Conservation (phyloP, 768 basidiomycete genomes). For the Hericium erinaceus region DNA sequence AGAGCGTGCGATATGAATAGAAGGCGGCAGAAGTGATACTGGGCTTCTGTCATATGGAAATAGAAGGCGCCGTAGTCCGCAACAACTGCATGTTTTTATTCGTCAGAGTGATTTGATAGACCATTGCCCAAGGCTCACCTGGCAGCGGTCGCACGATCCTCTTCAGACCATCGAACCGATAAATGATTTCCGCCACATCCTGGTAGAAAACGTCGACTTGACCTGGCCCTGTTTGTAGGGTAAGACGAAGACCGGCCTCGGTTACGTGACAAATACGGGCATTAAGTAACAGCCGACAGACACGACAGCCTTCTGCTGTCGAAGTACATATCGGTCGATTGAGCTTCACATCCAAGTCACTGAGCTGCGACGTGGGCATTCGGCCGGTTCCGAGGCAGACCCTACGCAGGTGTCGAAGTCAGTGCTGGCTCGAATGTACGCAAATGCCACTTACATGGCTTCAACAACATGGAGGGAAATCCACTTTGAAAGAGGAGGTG, state of each 20-base stretch:
- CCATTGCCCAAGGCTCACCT: not conserved
- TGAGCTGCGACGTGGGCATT: constrained; percentile 5
- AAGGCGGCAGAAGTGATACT: constrained; percentile 32
- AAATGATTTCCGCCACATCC: constrained; percentile 7
- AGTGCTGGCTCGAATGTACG: not conserved
- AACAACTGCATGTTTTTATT: constrained; percentile 26
- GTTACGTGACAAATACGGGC: constrained; percentile 9
- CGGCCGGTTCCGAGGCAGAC: constrained; percentile 15
- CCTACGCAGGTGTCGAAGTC: not conserved
- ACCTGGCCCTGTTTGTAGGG: constrained; percentile 4
- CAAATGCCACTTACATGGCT: constrained; percentile 5
- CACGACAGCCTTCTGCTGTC: constrained; percentile 6
- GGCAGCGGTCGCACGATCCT: constrained; percentile 9
- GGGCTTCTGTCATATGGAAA: constrained; percentile 30
- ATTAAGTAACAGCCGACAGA: constrained; percentile 7
- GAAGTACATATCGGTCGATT: constrained; percentile 1
- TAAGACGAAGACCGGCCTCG: constrained; percentile 7
- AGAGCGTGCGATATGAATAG: constrained; percentile 29
- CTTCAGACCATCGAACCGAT: constrained; percentile 11
- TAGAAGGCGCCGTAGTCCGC: constrained; percentile 34
- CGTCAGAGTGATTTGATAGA: constrained; percentile 9
- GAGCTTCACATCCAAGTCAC: not conserved
- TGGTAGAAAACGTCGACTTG: constrained; percentile 8
- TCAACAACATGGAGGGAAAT: constrained; percentile 12
- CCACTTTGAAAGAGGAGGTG: constrained; percentile 3